A percentile compares a stretch with the other conserved stretches of the same genome.
These are phyloP conservation scores for Penicillium verrucosum DNA, from an alignment of 2,329 filamentous ascomycete species.

Conservation along the genomic window DNA sequence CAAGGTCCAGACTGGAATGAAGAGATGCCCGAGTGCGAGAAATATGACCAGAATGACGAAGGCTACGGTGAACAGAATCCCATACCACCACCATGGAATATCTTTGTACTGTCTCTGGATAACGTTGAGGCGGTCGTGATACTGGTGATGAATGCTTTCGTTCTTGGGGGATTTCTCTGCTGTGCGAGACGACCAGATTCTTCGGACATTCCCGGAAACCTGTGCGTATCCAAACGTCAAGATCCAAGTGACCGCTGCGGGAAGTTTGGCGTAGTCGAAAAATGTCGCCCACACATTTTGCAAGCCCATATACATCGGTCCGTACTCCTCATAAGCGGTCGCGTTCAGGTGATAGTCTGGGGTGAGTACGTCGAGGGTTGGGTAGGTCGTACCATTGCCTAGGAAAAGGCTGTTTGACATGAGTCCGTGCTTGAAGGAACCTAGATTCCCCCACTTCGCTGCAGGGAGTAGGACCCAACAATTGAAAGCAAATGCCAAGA, in stretches of 20 bases:
- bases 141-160: slow-evolving; percentile 53
- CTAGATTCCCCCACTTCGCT: slow-evolving; percentile 57
- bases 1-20: slow-evolving; percentile 60
- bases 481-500: slow-evolving; percentile 54
- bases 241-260: slow-evolving; percentile 59
- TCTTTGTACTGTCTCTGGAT: slow-evolving; percentile 57
- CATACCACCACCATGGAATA: slow-evolving; percentile 59
- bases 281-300: slow-evolving; percentile 59
- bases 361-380: slow-evolving; percentile 44
- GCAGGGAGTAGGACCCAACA: slow-evolving; percentile 59
- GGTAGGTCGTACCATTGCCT: slow-evolving; percentile 49
- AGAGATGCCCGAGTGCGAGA: slow-evolving; percentile 52
- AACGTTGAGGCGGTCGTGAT: slow-evolving; percentile 58
- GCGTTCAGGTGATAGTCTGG: slow-evolving; percentile 49
- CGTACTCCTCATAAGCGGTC: slow-evolving; percentile 47
- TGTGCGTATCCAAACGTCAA: slow-evolving; percentile 53
- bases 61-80: slow-evolving; percentile 49
- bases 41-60: slow-evolving; percentile 53
- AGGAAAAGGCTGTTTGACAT: slow-evolving; percentile 59
- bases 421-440: slow-evolving; percentile 51
- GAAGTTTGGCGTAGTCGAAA: slow-evolving; percentile 59
- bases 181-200: slow-evolving; percentile 42
- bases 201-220: slow-evolving; percentile 46
- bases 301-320: slow-evolving; percentile 56
- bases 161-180: slow-evolving; percentile 28